These are phyloP conservation scores for Botrytis cinerea DNA, from an alignment of 2,329 filamentous ascomycete genomes.

Conservation along the genomic window DNA sequence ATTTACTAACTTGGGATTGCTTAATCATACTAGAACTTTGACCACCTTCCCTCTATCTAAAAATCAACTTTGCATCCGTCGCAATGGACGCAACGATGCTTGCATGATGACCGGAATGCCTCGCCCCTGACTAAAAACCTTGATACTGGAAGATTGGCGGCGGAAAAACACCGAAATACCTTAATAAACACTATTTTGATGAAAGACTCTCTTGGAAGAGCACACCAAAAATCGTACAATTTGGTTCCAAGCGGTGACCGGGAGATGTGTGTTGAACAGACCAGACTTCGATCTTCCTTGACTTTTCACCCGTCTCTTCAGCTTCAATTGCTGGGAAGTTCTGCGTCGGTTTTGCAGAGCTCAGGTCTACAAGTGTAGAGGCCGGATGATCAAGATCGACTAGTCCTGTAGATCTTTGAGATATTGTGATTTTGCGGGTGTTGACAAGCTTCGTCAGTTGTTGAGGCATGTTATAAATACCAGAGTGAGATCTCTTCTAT, in stretches of 20 bases:
- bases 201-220: background rate
- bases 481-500: no score
- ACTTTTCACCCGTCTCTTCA: background rate
- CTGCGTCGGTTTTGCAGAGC: no score
- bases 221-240: background rate
- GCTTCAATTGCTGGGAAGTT: background rate
- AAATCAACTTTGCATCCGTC: background rate
- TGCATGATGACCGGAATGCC: background rate
- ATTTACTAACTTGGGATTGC: background rate
- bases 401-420: background rate
- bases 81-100: background rate
- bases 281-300: background rate
- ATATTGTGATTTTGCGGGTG: background rate
- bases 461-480: background rate
- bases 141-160: background rate
- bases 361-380: background rate
- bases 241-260: background rate
- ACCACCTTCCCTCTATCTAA: background rate
- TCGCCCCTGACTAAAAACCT: background rate
- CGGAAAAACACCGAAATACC: background rate
- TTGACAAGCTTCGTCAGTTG: background rate
- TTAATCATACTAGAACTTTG: background rate
- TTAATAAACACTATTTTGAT: background rate
- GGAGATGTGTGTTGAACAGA: background rate
- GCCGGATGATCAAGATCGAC: background rate